These are phyloP conservation scores for Ocimum tenuiflorum DNA, from an alignment of 257 asterid species.

Conservation along the genomic window DNA sequence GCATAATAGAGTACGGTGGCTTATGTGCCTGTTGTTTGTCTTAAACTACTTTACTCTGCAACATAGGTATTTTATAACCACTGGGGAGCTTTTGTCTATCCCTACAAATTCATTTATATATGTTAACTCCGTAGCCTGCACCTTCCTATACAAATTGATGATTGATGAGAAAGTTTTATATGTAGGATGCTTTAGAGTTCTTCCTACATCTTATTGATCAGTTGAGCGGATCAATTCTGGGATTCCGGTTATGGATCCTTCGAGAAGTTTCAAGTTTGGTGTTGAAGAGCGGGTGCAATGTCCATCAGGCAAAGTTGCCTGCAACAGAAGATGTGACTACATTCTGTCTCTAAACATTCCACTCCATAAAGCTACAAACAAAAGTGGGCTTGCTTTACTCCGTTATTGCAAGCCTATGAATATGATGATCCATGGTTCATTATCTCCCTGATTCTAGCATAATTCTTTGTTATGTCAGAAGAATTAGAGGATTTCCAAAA, in stretches of 20 bases:
- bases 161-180: slow-evolving; percentile 22
- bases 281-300: slow-evolving; percentile 91
- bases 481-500: slow-evolving; percentile 65
- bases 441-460: slow-evolving; percentile 17
- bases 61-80: not conserved
- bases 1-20: not conserved
- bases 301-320: slow-evolving; percentile 84
- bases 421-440: not conserved
- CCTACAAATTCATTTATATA: not conserved
- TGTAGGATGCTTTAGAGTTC: slow-evolving; percentile 97
- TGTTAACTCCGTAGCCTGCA: not conserved
- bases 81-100: not conserved
- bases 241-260: slow-evolving; percentile 59
- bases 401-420: slow-evolving; percentile 2
- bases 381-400: slow-evolving; percentile 47
- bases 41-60: not conserved
- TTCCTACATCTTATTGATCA: slow-evolving; percentile 93
- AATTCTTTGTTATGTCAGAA: slow-evolving; percentile 35
- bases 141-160: slow-evolving; percentile 2
- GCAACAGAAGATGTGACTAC: slow-evolving; percentile 70
- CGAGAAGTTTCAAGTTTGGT: slow-evolving; percentile 91
- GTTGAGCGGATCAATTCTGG: slow-evolving; percentile 68
- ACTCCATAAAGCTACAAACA: slow-evolving; percentile 76
- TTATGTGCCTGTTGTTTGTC: slow-evolving; percentile 1
- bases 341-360: slow-evolving; percentile 84